Evolutionary conservation across 1,284 basidiomycete species (phyloP).

Genomic region (Cronartium ribicola): DNA sequence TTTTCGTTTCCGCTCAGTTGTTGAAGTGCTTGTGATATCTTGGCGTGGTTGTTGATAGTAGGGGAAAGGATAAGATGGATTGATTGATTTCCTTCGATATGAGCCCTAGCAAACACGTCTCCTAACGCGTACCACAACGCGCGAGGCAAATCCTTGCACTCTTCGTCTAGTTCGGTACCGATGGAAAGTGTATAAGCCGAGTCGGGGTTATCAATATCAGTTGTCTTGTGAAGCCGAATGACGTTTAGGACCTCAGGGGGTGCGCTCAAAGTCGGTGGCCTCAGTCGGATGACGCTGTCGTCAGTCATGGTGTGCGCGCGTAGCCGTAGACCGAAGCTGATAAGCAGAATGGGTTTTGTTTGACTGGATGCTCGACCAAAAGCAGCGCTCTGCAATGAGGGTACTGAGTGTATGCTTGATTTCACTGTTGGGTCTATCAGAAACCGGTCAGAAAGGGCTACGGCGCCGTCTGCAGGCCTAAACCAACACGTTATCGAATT

Average conservation of each 20-base stretch:
- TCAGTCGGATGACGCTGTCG: background rate
- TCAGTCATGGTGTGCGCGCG: background rate
- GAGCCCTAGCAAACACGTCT: slow-evolving; percentile 6
- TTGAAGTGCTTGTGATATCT: slow-evolving; percentile 1
- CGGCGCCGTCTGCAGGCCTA: too few relatives aligned
- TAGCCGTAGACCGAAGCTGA: too few relatives aligned
- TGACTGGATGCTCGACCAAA: too few relatives aligned
- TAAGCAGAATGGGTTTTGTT: too few relatives aligned
- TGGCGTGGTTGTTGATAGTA: background rate
- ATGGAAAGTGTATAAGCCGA: background rate
- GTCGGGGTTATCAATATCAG: background rate
- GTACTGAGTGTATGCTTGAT: too few relatives aligned
- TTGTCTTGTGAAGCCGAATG: background rate
- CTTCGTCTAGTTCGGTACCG: background rate
- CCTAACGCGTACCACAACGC: slow-evolving; percentile 23
- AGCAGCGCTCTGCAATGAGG: too few relatives aligned
- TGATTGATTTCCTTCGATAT: background rate
- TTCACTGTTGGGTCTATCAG: too few relatives aligned
- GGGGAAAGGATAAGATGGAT: slow-evolving; percentile 3
- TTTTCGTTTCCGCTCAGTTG: background rate
- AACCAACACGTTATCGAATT: too few relatives aligned
- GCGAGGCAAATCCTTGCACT: background rate
- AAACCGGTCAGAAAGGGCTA: too few relatives aligned
- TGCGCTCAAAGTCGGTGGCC: background rate
- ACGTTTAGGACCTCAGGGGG: background rate